A percentile compares a stretch with the other conserved stretches of the same genome.
Conservation (phyloP, 2,329 filamentous ascomycete genomes). For the Aspergillus vadensis region DNA sequence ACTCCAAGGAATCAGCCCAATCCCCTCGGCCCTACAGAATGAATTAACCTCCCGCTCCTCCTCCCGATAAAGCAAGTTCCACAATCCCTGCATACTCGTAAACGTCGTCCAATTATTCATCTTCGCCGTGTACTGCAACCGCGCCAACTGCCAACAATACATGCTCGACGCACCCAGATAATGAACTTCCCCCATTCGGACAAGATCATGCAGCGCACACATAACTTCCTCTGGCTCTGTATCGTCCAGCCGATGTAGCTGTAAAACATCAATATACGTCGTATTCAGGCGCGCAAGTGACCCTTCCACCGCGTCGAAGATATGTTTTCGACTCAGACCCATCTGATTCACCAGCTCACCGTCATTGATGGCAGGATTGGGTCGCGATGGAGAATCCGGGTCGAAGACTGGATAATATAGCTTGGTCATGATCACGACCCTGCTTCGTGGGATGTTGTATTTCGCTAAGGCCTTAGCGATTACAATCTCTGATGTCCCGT, state of each 20-base stretch:
- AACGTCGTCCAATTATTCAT: conserved; percentile 61
- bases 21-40: conserved; percentile 24
- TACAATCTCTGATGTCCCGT: conserved; percentile 64
- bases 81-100: conserved; percentile 55
- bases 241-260: conserved; percentile 63
- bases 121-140: conserved; percentile 58
- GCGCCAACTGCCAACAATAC: conserved; percentile 24
- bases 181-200: conserved; percentile 58
- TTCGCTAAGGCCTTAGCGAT: conserved; percentile 57
- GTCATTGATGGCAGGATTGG: conserved; percentile 22
- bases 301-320: conserved; percentile 44
- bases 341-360: conserved; percentile 36
- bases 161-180: conserved; percentile 50
- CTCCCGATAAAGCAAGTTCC: conserved; percentile 26
- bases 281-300: conserved; percentile 53
- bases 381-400: conserved; percentile 12
- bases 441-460: conserved; percentile 24
- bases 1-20: conserved; percentile 26
- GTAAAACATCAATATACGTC: conserved; percentile 64
- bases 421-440: conserved; percentile 28
- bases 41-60: conserved; percentile 29
- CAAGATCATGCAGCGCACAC: conserved; percentile 61
- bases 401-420: conserved; percentile 24
- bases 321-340: conserved; percentile 41
- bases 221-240: conserved; percentile 61